A percentile compares a stretch with the other conserved stretches of the same genome.
Conservation (phyloP, 495 filamentous ascomycete species). For the Talaromyces ruber region DNA sequence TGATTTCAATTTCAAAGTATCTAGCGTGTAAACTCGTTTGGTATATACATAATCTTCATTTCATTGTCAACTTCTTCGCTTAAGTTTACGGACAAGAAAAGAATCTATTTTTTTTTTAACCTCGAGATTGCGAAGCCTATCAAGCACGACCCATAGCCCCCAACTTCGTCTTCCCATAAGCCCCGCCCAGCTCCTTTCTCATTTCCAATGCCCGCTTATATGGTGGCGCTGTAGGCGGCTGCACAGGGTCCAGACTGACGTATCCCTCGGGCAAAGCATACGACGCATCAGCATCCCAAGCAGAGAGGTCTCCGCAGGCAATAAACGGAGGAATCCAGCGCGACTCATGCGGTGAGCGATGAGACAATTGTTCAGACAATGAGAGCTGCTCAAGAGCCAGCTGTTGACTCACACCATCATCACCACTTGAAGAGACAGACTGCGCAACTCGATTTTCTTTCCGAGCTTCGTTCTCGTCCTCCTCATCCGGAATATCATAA, state of each 20-base stretch:
- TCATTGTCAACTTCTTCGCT: neutral
- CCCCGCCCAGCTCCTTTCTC: slow-evolving; percentile 64
- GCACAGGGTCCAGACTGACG: slow-evolving; percentile 82
- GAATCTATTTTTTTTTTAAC: neutral
- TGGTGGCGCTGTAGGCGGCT: slow-evolving; percentile 90
- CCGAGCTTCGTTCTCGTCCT: slow-evolving; percentile 27
- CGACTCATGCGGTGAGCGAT: slow-evolving; percentile 1
- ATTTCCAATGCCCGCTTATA: slow-evolving; percentile 87
- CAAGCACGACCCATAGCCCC: slow-evolving; percentile 18
- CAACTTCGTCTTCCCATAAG: slow-evolving; percentile 70
- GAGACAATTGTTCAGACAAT: neutral
- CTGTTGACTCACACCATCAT: neutral
- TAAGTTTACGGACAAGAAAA: neutral
- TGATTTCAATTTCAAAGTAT: neutral
- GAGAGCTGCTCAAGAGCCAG: slow-evolving; percentile 2
- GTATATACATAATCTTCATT: neutral
- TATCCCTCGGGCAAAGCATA: slow-evolving; percentile 74
- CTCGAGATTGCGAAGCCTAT: neutral
- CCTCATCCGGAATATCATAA: slow-evolving; percentile 48
- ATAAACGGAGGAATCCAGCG: slow-evolving; percentile 91
- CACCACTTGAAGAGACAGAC: neutral
- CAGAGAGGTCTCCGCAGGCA: slow-evolving; percentile 90
- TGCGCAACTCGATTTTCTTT: neutral
- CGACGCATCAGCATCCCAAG: slow-evolving; percentile 89
- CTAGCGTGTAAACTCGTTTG: neutral